phyloP scores from a whole-genome alignment of 2,329 filamentous ascomycete genomes.

The Fusarium nisikadoi region DNA sequence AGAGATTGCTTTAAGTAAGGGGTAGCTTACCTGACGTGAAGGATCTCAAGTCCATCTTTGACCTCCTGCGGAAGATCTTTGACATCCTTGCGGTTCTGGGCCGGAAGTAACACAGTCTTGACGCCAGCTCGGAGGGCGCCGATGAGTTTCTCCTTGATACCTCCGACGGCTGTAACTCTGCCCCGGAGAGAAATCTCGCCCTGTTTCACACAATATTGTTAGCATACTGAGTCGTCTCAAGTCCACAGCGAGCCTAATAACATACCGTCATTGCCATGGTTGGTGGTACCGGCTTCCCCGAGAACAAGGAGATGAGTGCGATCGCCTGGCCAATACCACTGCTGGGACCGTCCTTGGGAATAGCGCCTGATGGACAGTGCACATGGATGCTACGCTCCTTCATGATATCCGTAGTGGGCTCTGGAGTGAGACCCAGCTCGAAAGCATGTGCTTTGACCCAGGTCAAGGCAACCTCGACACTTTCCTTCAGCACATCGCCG shows the following conservation, averaged over 20 bases:
- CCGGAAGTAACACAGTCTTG: constrained; percentile 89
- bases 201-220: constrained; percentile 51
- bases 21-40: constrained; percentile 81
- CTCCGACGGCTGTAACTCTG: constrained; percentile 91
- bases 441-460: constrained; percentile 98
- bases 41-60: constrained; percentile 84
- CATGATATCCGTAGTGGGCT: constrained; percentile 92
- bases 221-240: constrained; percentile 34
- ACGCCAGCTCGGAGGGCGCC: constrained; percentile 92
- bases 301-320: constrained; percentile 90
- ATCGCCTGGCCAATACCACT: constrained; percentile 95
- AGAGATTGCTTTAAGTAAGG: constrained; percentile 55
- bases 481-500: constrained; percentile 96
- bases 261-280: constrained; percentile 93
- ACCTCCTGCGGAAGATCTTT: constrained; percentile 93
- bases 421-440: constrained; percentile 83
- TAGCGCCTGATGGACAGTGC: constrained; percentile 93
- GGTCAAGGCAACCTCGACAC: constrained; percentile 92
- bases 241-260: constrained; percentile 34
- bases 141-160: constrained; percentile 99
- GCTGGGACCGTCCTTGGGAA: constrained; percentile 89
- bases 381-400: constrained; percentile 94
- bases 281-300: constrained; percentile 84
- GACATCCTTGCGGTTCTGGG: constrained; percentile 90
- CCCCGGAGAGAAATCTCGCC: constrained; percentile 83